Percentiles rank a stretch among this genome's conserved stretches.
Evolutionary conservation across 1,139 yeast genomes (phyloP).

Genomic region (Pichiaceae sp.): DNA sequence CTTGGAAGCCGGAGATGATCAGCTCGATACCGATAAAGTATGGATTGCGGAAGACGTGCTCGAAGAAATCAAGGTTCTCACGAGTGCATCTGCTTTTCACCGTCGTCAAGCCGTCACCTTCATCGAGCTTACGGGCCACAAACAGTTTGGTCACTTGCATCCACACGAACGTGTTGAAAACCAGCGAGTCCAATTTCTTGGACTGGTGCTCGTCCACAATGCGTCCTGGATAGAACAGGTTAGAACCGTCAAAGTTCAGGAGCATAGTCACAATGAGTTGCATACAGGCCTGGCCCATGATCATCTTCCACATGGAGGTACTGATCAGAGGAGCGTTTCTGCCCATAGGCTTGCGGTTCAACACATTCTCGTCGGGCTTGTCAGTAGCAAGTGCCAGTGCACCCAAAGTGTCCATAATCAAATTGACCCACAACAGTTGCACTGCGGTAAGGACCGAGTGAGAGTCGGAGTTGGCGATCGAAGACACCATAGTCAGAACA

Average conservation of each 20-base stretch:
- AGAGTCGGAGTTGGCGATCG: constrained; percentile 75
- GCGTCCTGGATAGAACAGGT: constrained; percentile 42
- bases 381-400: constrained; percentile 97
- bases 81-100: constrained; percentile 50
- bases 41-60: constrained; percentile 72
- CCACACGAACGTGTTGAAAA: constrained; percentile 97
- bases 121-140: constrained; percentile 87
- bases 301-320: constrained; percentile 98
- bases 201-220: constrained; percentile 33
- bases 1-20: constrained; percentile 76
- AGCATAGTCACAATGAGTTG: constrained; percentile 76
- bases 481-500: constrained; percentile 83
- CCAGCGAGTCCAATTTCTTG: constrained; percentile 68
- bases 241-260: constrained; percentile 69
- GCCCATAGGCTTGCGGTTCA: constrained; percentile 80
- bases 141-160: constrained; percentile 90
- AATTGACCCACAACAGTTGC: constrained; percentile 92
- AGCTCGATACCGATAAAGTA: constrained; percentile 66
- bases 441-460: constrained; percentile 91
- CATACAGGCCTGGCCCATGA: constrained; percentile 71
- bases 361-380: constrained; percentile 77
- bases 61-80: constrained; percentile 69
- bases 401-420: constrained; percentile 97
- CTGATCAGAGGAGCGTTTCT: constrained; percentile 75
- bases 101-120: constrained; percentile 59